phyloP scores from a whole-genome alignment of 768 basidiomycete species.

The Macrolepiota albuminosa region DNA sequence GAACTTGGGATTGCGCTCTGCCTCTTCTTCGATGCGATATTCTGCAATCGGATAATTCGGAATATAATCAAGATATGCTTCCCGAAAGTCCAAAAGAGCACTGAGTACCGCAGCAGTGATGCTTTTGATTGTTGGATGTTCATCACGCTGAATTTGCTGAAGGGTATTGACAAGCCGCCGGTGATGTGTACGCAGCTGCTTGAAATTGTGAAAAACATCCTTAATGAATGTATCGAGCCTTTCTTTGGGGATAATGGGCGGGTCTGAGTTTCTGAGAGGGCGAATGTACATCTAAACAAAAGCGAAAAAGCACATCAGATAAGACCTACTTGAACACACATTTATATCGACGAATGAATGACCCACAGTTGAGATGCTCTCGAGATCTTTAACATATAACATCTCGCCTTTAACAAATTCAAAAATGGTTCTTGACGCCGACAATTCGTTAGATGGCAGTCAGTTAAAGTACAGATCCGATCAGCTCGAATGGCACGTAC shows the following conservation, averaged over 20 bases:
- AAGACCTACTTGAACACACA: neutral
- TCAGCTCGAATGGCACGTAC: constrained; percentile 40
- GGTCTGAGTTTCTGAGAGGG: constrained; percentile 67
- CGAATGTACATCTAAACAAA: constrained; percentile 71
- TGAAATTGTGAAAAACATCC: constrained; percentile 88
- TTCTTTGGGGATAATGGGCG: constrained; percentile 73
- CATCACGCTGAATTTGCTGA: constrained; percentile 82
- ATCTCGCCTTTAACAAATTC: constrained; percentile 96
- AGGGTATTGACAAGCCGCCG: constrained; percentile 72
- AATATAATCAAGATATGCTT: constrained; percentile 90
- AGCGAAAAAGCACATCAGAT: neutral
- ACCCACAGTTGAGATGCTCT: constrained; percentile 76
- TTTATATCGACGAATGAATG: neutral
- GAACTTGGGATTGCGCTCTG: constrained; percentile 75
- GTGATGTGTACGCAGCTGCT: constrained; percentile 72
- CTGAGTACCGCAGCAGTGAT: constrained; percentile 84
- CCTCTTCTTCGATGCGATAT: constrained; percentile 84
- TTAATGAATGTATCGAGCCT: constrained; percentile 72
- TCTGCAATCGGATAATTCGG: constrained; percentile 91
- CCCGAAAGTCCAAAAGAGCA: constrained; percentile 88
- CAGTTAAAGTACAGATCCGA: neutral
- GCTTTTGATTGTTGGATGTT: constrained; percentile 75
- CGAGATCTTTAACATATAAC: constrained; percentile 92
- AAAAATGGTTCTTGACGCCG: constrained; percentile 68
- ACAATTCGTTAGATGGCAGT: neutral